These are phyloP conservation scores for Aspergillus jensenii DNA, from an alignment of 2,329 filamentous ascomycete genomes.

Conservation along the genomic window DNA sequence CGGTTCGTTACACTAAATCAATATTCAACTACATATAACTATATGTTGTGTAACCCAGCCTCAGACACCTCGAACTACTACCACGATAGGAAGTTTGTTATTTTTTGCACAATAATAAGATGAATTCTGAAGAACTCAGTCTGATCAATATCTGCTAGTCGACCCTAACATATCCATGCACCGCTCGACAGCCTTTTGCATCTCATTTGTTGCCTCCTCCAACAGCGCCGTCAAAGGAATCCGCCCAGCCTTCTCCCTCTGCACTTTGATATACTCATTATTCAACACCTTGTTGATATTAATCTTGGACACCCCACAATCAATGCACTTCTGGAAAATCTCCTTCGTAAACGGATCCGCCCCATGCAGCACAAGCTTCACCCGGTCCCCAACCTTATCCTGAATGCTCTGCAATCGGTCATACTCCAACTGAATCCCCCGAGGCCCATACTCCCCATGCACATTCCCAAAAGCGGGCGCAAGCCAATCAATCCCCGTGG, in stretches of 20 bases:
- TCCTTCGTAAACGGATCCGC: slow-evolving; percentile 58
- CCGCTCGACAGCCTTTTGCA: slow-evolving; percentile 57
- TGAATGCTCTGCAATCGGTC: slow-evolving; percentile 52
- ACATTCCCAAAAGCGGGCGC: slow-evolving; percentile 76
- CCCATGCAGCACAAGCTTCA: slow-evolving; percentile 58
- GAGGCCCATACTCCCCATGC: slow-evolving; percentile 69
- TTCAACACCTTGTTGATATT: slow-evolving; percentile 63
- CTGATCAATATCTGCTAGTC: slow-evolving; percentile 32
- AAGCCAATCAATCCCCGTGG: slow-evolving; percentile 70
- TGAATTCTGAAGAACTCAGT: background rate
- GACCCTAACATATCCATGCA: slow-evolving; percentile 55
- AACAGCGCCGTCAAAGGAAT: slow-evolving; percentile 54
- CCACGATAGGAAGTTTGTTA: too few species aligned
- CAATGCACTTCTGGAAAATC: slow-evolving; percentile 56
- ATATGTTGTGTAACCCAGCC: too few species aligned
- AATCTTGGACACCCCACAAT: slow-evolving; percentile 55
- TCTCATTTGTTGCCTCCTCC: slow-evolving; percentile 55
- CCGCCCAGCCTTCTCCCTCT: slow-evolving; percentile 51
- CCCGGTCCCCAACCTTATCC: slow-evolving; percentile 48
- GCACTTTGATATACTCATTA: slow-evolving; percentile 49
- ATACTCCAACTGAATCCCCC: slow-evolving; percentile 64
- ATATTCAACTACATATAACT: too few species aligned
- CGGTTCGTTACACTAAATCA: too few species aligned
- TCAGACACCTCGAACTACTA: too few species aligned
- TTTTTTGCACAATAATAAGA: background rate